Conservation (phyloP, 345 rosid species). For the Brassica cretica region DNA sequence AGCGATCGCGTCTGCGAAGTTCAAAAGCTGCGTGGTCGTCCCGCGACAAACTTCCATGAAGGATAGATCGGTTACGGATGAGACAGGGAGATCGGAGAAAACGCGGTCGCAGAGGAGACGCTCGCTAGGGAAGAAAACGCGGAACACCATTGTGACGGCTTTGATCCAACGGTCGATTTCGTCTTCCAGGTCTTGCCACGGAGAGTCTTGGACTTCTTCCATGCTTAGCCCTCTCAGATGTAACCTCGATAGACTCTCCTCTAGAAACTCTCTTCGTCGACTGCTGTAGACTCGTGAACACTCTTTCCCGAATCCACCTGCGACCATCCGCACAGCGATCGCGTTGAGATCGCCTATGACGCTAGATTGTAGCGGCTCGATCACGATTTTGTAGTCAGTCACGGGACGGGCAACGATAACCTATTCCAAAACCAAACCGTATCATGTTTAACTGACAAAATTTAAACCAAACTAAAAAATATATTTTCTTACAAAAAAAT, state of each 20-base stretch:
- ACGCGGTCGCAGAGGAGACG: slow-evolving; percentile 88
- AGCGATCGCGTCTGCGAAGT: slow-evolving; percentile 76
- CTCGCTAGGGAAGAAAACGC: slow-evolving; percentile 88
- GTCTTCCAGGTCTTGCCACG: slow-evolving; percentile 79
- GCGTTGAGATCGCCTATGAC: slow-evolving; percentile 77
- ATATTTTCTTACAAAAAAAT: neutral
- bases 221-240: slow-evolving; percentile 68
- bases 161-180: slow-evolving; percentile 90
- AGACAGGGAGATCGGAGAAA: slow-evolving; percentile 58
- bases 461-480: neutral
- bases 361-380: slow-evolving; percentile 76
- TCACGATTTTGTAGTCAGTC: slow-evolving; percentile 65
- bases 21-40: slow-evolving; percentile 65
- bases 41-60: slow-evolving; percentile 97
- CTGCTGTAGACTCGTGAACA: slow-evolving; percentile 80
- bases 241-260: slow-evolving; percentile 74
- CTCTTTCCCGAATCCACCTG: slow-evolving; percentile 73
- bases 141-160: slow-evolving; percentile 64
- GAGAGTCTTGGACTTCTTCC: slow-evolving; percentile 70
- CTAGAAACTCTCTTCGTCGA: slow-evolving; percentile 76
- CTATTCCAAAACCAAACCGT: slow-evolving; percentile 7
- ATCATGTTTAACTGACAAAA: neutral
- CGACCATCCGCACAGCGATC: slow-evolving; percentile 80
- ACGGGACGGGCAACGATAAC: slow-evolving; percentile 64
- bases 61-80: slow-evolving; percentile 64